phyloP scores from a whole-genome alignment of 139 green algal genomes.

The Dunaliella sp. region DNA sequence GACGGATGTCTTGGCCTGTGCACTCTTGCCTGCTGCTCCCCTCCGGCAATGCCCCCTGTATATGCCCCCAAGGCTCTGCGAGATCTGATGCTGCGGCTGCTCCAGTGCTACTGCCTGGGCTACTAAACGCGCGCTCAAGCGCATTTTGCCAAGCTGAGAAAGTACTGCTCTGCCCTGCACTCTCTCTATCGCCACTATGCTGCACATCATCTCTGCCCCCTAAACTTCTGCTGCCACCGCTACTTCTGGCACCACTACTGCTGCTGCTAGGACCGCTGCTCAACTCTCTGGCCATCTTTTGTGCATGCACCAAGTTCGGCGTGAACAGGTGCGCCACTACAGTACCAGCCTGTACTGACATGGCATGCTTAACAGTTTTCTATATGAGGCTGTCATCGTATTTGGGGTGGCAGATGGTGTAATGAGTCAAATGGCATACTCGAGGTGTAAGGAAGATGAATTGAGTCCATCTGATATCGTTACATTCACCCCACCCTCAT shows the following conservation, averaged over 20 bases:
- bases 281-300: not conserved
- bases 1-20: not conserved
- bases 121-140: not conserved
- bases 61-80: no score
- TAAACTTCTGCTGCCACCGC: not conserved
- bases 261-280: not conserved
- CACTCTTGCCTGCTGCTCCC: no score
- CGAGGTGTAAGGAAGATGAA: no score
- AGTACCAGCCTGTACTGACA: no score
- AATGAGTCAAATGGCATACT: no score
- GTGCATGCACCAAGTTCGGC: not conserved
- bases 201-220: not conserved
- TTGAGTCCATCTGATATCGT: no score
- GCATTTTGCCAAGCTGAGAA: not conserved
- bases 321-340: not conserved
- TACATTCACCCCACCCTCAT: no score
- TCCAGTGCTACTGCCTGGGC: not conserved
- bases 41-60: no score
- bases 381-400: no score
- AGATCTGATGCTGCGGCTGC: not conserved
- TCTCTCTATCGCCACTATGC: not conserved
- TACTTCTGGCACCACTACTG: not conserved
- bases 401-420: no score
- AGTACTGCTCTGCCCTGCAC: no score
- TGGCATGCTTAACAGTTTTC: no score